A percentile compares a stretch with the other conserved stretches of the same genome.
Conservation (phyloP, 2,329 filamentous ascomycete species). For the Fusarium sp. region DNA sequence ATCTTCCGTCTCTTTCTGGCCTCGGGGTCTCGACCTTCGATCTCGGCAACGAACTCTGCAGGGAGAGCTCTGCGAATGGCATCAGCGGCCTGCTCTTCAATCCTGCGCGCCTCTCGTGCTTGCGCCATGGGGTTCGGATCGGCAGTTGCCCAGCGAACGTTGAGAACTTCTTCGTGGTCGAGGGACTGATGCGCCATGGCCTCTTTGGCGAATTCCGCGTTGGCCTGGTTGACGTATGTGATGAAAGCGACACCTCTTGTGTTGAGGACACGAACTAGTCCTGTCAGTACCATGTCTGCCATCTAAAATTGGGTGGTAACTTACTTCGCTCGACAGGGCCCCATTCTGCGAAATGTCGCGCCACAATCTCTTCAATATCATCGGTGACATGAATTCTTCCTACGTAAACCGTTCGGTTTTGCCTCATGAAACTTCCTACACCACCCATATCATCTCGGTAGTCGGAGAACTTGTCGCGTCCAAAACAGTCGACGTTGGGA, state of each 20-base stretch:
- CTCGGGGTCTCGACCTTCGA: conserved; percentile 90
- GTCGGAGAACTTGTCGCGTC: conserved; percentile 86
- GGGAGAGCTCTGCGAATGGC: conserved; percentile 90
- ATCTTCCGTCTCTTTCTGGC: conserved; percentile 89
- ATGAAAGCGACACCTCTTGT: conserved; percentile 92
- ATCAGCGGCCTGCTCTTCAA: conserved; percentile 97
- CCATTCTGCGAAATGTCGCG: conserved; percentile 97
- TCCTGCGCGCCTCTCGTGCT: conserved; percentile 85
- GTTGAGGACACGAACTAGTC: conserved; percentile 80
- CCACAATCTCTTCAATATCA: conserved; percentile 96
- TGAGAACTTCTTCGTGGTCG: conserved; percentile 91
- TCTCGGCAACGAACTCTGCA: conserved; percentile 89
- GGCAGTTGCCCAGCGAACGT: conserved; percentile 96
- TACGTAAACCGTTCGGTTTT: conserved; percentile 94
- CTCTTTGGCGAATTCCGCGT: conserved; percentile 91
- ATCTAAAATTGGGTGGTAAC: conserved; percentile 22
- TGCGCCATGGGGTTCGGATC: conserved; percentile 97
- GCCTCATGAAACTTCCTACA: conserved; percentile 91
- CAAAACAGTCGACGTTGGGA: conserved; percentile 93
- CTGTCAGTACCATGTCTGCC: conserved; percentile 23
- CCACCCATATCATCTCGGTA: conserved; percentile 99
- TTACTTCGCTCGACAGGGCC: conserved; percentile 84
- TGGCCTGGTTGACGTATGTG: conserved; percentile 91
- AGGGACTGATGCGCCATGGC: conserved; percentile 95
- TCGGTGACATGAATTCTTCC: conserved; percentile 95